These are phyloP conservation scores for Solanum sejunctum DNA, from an alignment of 257 asterid genomes.

Conservation along the genomic window DNA sequence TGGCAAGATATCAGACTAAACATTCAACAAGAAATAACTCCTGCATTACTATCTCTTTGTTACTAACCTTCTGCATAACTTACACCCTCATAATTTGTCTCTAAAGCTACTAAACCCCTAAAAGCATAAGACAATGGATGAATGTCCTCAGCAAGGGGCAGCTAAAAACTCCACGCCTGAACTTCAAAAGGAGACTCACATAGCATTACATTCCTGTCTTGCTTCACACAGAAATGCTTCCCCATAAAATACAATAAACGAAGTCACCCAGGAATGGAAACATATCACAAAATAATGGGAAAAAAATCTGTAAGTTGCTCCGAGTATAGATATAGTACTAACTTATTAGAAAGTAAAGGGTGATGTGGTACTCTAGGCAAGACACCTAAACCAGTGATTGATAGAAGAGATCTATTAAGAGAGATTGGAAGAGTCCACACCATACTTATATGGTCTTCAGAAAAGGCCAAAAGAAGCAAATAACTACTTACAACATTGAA, in stretches of 20 bases:
- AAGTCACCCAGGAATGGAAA: background rate
- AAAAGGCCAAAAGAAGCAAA: background rate
- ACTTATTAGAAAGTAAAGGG: background rate
- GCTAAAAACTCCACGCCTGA: background rate
- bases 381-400: background rate
- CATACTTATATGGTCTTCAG: background rate
- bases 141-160: background rate
- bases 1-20: background rate
- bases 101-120: background rate
- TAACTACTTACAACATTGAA: background rate
- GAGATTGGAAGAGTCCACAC: background rate
- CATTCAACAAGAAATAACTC: background rate
- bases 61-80: background rate
- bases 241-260: background rate
- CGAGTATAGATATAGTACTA: background rate
- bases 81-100: background rate
- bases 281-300: background rate
- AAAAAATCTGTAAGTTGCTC: background rate
- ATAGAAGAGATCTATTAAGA: background rate
- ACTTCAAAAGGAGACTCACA: background rate
- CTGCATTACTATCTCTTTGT: background rate
- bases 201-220: background rate
- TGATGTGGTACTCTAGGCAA: background rate
- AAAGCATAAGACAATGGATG: background rate
- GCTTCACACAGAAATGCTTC: background rate